Base-by-base conservation (phyloP, 1,284 basidiomycete species). In the Pseudozyma sp. region DNA sequence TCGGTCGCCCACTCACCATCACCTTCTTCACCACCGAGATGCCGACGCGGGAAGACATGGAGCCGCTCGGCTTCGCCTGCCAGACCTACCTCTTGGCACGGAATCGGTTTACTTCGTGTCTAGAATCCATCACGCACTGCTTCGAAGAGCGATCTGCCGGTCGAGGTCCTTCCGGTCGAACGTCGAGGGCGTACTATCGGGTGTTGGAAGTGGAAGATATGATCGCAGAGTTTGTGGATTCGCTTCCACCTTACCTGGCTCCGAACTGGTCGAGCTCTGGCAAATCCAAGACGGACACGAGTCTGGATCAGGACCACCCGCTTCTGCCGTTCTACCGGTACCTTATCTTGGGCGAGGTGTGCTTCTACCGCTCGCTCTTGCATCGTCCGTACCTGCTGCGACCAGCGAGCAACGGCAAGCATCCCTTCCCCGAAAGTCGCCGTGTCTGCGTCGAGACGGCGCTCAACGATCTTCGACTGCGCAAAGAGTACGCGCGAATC, bases 181-280 rank as follows among this genome's bases (percentile, higher is more conserved):
- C 72, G 7, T 62, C 59, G 10, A 39, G 72, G 16, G 68, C 72
- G 1, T 75, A 75, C 57, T 69, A 67, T 33, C 58, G 67, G 30
- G 68, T 75, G 45, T 54, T 71, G 7, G 68, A 75, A 44, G 65
- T 75, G 30, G 73, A 75, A 46, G 73, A 70, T 42, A 71, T 68
- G 65, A 68, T 75, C 19, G 64, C 61, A 0, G 73, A 75, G 11
- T 75, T 71, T 17, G 68, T 68, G 54, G 73, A 71, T 40, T 68
- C 68, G 42, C 65, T 75, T 0, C 73, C 73, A 13, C 65, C 73
- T 1, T 75, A 71, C 40, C 19, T 75, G 31, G 67, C 59, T 7
- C 62, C 71, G 13, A 74, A 63, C 44, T 68, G 66, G 62, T 66
- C 66, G 7, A 62, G 24, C 24, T 57, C 59, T 17, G 60, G 60